phyloP scores from a whole-genome alignment of 1,139 yeast genomes.

The Arxiozyma bovina region DNA sequence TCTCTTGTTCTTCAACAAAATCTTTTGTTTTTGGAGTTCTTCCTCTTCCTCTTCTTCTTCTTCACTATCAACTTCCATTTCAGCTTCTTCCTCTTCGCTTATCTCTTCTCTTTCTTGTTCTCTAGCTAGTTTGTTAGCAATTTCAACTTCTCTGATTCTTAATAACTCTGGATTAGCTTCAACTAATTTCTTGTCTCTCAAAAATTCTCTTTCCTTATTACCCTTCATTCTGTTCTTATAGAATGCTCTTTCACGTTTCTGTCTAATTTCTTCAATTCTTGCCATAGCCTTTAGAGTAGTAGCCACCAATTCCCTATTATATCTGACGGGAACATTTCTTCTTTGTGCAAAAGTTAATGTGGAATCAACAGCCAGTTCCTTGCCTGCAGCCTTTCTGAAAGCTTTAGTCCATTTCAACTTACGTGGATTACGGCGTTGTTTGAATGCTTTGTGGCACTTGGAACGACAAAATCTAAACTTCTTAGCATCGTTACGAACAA shows the following conservation, averaged over 20 bases:
- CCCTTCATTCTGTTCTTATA: constrained; percentile 99
- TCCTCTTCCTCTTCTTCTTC: constrained; percentile 31
- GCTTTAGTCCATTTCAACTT: constrained; percentile 98
- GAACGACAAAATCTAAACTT: constrained; percentile 97
- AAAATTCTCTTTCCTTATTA: constrained; percentile 78
- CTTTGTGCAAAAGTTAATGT: constrained; percentile 94
- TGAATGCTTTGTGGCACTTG: constrained; percentile 94
- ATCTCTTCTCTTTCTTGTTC: constrained; percentile 50
- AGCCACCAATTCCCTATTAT: constrained; percentile 91
- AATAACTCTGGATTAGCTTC: constrained; percentile 82
- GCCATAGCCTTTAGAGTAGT: constrained; percentile 93
- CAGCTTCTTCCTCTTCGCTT: constrained; percentile 39
- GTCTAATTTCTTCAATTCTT: constrained; percentile 91
- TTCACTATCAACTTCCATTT: constrained; percentile 14
- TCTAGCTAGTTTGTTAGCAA: constrained; percentile 71
- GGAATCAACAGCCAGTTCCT: constrained; percentile 94
- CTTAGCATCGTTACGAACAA: constrained; percentile 95
- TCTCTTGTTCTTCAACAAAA: constrained; percentile 65
- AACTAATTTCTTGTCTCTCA: constrained; percentile 79
- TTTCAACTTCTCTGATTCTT: constrained; percentile 86
- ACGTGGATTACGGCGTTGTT: constrained; percentile 98
- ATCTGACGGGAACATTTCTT: constrained; percentile 95
- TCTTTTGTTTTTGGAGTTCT: constrained; percentile 57
- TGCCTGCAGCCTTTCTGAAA: constrained; percentile 97
- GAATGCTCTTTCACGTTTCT: constrained; percentile 95